Conservation (phyloP, 768 basidiomycete species). For the Pleurotus pulmonarius region DNA sequence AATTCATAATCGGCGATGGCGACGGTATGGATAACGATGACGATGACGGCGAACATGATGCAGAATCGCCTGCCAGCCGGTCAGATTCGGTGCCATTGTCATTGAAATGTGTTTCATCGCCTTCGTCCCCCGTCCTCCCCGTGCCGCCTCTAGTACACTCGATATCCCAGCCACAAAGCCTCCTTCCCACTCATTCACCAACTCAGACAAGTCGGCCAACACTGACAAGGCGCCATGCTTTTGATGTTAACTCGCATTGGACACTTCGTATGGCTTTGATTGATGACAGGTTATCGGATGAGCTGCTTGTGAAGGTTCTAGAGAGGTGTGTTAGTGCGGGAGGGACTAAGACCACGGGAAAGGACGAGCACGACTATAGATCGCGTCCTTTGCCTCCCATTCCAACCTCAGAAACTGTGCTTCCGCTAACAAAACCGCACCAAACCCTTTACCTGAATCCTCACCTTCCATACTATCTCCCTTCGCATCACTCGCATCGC, state of each 20-base stretch:
- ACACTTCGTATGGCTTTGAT: slow-evolving; percentile 31
- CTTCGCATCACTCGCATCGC: background rate
- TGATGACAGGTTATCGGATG: slow-evolving; percentile 36
- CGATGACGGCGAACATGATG: background rate
- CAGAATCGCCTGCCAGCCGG: background rate
- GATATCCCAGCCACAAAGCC: background rate
- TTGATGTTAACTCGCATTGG: slow-evolving; percentile 11
- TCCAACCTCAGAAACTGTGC: background rate
- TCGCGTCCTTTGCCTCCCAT: background rate
- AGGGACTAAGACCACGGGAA: background rate
- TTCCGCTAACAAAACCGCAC: too few species aligned
- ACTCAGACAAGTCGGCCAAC: background rate
- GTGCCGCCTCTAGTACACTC: background rate
- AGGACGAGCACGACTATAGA: slow-evolving; percentile 14
- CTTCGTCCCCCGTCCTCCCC: background rate
- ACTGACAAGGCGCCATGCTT: background rate
- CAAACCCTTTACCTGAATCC: too few species aligned
- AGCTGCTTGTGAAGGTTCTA: slow-evolving; percentile 29
- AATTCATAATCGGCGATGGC: slow-evolving; percentile 1
- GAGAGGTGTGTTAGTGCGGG: slow-evolving; percentile 17
- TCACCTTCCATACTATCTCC: background rate
- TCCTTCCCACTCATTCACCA: background rate
- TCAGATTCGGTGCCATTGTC: background rate
- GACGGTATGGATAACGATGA: background rate
- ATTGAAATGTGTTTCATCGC: background rate